Base-by-base conservation (phyloP, 1,284 basidiomycete genomes). In the Ganoderma leucocontextum region DNA sequence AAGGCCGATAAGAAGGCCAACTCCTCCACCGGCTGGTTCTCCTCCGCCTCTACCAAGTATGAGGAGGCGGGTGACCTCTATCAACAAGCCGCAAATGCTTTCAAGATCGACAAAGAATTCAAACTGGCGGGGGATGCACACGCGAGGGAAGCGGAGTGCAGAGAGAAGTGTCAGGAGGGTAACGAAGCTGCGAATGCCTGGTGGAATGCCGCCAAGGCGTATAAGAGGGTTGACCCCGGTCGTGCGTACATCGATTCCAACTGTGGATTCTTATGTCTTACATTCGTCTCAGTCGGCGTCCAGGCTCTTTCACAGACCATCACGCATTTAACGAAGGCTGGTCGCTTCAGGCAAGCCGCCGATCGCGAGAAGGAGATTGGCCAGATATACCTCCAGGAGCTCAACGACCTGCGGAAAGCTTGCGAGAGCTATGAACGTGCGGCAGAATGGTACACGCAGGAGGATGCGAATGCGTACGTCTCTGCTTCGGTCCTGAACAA, bases 341-440 rank as follows among this genome's bases (percentile, higher is more conserved):
- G 98, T 64, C 90, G 96, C 70, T 99, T 99, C 86, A 86, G 98
- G 66, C 98, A 99, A 80, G 98, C 98, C 36, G 98, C 97, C 10
- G 98, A 99, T 81, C 85, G 98, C 75, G 95, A 98, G 85, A 98
- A 98, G 82, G 96, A 97, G 82, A 97, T 99, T 74, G 97, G 91
- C 4, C 92, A 95, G 78, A 95, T 99, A 73, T 93, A 96, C 82
- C 89, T 97, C 52, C 91, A 95, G 76, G 91, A 93, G 74, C 81
- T 85, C 15, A 84, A 87, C 69, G 91, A 96, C 79, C 82, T 96
- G 59, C 85, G 87, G 15, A 91, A 89, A 75, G 97, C 96, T 53
- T 91, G 97, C 75, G 95, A 98, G 70, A 95, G 95, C 78, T 98
- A 91, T 78, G 94, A 95, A 77, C 88, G 94, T 62, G 97, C 98